Evolutionary conservation across 345 rosid species (phyloP).

Genomic region (Lepidium sativum): DNA sequence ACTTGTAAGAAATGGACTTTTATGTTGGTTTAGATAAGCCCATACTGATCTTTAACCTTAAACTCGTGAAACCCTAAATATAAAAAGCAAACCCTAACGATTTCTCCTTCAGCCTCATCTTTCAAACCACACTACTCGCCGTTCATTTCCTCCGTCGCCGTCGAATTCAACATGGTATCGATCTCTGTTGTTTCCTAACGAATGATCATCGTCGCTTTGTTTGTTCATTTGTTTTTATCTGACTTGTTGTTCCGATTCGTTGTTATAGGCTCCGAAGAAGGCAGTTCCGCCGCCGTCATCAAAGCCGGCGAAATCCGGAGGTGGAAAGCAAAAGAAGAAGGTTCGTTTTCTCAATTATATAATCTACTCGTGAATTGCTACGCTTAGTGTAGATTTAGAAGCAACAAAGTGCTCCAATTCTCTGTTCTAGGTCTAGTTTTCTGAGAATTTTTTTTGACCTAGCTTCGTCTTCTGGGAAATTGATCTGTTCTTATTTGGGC

Average conservation of each 20-base stretch:
- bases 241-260: too few species aligned
- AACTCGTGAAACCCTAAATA: too few species aligned
- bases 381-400: not conserved
- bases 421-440: not conserved
- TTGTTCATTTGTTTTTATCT: too few species aligned
- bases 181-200: not conserved
- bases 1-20: too few species aligned
- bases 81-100: not conserved
- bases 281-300: constrained; percentile 50
- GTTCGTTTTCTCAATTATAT: not conserved
- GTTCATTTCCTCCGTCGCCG: constrained; percentile 2
- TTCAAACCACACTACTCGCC: not conserved
- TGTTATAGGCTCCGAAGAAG: constrained; percentile 44
- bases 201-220: too few species aligned
- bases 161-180: constrained; percentile 13
- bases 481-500: not conserved
- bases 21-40: too few species aligned
- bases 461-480: not conserved
- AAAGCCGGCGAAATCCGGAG: constrained; percentile 48
- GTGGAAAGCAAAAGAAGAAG: constrained; percentile 54
- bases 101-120: not conserved
- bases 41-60: too few species aligned
- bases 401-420: not conserved
- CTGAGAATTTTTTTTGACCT: not conserved
- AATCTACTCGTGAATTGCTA: not conserved